Base-by-base conservation (phyloP, 192 early-diverging fungal species). In the Podila clonocystis region DNA sequence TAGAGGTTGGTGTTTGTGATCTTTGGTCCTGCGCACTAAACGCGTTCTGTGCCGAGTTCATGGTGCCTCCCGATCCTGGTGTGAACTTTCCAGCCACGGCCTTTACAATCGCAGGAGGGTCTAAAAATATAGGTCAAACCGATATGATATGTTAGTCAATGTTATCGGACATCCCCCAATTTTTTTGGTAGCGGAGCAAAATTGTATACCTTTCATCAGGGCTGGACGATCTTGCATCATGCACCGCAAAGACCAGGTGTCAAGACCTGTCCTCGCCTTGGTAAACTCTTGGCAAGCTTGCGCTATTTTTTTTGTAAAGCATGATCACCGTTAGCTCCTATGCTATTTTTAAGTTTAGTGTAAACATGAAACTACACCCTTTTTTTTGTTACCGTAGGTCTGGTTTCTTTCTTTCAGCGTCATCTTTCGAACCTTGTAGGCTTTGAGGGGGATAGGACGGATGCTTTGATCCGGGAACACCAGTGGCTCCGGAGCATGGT, bases 211-310 rank as follows among this genome's bases (percentile, higher is more conserved):
- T 73, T 73, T 72, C 77, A 80, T 72, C 30, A 73, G 66, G 5
- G 65, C 66, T 13, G 77, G 77, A 34, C 70, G 70, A 26, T 80
- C 70, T 60, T 80, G 77, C 67, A 73, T 68, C 77, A 73, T 73
- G 31, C 58, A 69, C 4, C 77, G 62, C 30, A 80, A 62, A 36
- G 29, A 62, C 77, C 77, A 80, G 0, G 73, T 66, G 41, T 73
- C 71, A 29, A 80, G 58, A 9, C 77, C 77, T 17, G 70, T 65
- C 17, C 70, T 72, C 20, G 77, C 77, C 4, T 68, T 57, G 11
- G 70, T 73, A 28, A 80, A 80, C n/a, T 72, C 77, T 50, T 73
- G 60, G 36, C 61, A 72, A 0, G 77, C 77, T 28, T 65, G 60
- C 15, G 66, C 59, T 61, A 55, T 55, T 55, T 9, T 4, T 9